These are phyloP conservation scores for Raphanus raphanistrum DNA, from an alignment of 345 rosid genomes.

Conservation along the genomic window DNA sequence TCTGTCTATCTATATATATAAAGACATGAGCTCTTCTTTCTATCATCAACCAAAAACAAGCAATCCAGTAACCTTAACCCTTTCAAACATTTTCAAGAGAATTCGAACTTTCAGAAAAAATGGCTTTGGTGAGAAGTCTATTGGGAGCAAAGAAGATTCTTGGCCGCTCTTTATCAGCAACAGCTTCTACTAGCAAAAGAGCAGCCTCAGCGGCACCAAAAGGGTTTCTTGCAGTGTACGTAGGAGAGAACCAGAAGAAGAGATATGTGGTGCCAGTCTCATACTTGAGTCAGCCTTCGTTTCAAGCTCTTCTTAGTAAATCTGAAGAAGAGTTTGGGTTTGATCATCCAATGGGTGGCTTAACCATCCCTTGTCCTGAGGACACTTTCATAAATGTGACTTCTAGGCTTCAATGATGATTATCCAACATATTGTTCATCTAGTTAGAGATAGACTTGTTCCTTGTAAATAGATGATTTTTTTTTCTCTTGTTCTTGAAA, in stretches of 20 bases:
- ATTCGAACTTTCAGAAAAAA: background rate
- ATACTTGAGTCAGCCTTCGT: background rate
- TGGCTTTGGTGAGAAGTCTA: background rate
- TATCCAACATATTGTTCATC: background rate
- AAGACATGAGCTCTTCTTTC: background rate
- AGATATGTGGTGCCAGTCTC: background rate
- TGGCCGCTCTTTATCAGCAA: background rate
- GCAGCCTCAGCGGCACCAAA: background rate
- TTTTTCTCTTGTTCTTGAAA: constrained; percentile 11
- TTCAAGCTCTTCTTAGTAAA: background rate
- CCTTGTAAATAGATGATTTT: background rate
- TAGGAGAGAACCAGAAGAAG: background rate
- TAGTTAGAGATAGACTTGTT: background rate
- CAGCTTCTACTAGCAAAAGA: background rate
- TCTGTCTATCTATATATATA: constrained; percentile 13
- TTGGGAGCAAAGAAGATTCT: background rate
- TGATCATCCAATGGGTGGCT: background rate
- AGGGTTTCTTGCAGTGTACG: background rate
- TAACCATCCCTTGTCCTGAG: background rate
- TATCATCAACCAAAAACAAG: constrained; percentile 20
- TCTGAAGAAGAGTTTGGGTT: background rate
- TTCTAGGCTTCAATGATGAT: background rate
- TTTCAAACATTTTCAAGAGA: constrained; percentile 3
- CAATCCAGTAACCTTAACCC: constrained; percentile 2
- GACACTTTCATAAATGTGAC: background rate